Conservation (phyloP, 2,329 filamentous ascomycete genomes). For the Xylariaceae sp. region DNA sequence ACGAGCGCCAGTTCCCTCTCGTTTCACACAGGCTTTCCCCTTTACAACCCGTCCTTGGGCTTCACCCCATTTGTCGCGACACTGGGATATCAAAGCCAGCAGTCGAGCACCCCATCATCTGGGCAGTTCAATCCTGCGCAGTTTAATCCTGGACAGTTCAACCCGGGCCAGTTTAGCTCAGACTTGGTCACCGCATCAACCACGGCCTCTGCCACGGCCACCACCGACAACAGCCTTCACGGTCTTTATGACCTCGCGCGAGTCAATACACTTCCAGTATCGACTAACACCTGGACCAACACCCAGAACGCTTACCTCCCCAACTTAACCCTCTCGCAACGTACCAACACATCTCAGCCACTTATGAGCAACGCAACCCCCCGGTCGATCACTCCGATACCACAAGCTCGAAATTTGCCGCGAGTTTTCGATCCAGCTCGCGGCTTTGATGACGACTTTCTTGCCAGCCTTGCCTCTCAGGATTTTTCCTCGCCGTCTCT, state of each 20-base stretch:
- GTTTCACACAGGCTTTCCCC: neutral
- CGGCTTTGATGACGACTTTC: slow-evolving; percentile 23
- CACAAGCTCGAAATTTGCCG: neutral
- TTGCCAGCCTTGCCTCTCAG: slow-evolving; percentile 21
- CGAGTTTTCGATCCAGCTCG: neutral
- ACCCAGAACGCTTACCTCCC: neutral
- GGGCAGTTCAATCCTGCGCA: neutral
- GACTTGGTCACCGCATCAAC: no score
- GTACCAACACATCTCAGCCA: slow-evolving; percentile 5
- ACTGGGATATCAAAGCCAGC: neutral
- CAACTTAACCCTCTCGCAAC: neutral
- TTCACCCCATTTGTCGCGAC: neutral
- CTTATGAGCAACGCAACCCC: slow-evolving; percentile 9
- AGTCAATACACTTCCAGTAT: neutral
- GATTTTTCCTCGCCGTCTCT: slow-evolving; percentile 32
- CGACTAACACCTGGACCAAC: slow-evolving; percentile 1
- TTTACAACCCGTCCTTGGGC: neutral
- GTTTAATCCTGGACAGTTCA: no score
- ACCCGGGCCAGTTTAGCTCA: no score
- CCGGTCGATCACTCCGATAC: neutral
- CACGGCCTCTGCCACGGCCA: no score
- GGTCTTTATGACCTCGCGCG: no score
- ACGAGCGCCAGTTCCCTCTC: neutral
- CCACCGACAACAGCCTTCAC: no score
- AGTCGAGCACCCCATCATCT: neutral